Base-by-base conservation (phyloP, 164 flowering plant species). In the Chimonanthus praecox region DNA sequence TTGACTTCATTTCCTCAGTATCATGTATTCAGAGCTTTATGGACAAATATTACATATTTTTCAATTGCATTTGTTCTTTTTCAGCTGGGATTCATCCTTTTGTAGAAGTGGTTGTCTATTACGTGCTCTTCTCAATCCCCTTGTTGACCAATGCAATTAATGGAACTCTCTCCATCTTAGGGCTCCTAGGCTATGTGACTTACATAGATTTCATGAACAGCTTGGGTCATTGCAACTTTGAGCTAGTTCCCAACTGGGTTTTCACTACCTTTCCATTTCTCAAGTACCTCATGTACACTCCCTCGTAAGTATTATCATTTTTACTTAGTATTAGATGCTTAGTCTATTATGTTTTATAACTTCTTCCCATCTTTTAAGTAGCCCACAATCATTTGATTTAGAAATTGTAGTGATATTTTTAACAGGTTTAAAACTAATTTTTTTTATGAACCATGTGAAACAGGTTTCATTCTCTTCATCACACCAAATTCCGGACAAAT, bases 31-130 rank as follows among this genome's bases (percentile, higher is more conserved):
- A 11, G 3, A 54, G 4, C n/a, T 2, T 2, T 54, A 10, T 54
- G 2, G 9, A 54, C 11, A 54, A 2, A 13, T 10, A 54, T 54
- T 3, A 54, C 11, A 54, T 10, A 10, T 54, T 54, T 3, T 9
- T 54, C 60, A 10, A 11, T 2, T 13, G 60, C 33, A 33, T 54
- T 54, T 13, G 60, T 50, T 70, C 6, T 11, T 7, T 44, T 73
- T 49, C 89, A 88, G 91, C 91, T 76, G 89, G 83, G 50, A 77
- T 80, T 64, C 91, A 88, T 76, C 91, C 91, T 20, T 88, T 88
- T 72, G 87, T 79, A 45, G 91, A 88, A 67, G 83, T 81, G 64
- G 20, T 85, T 4, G 64, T 74, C 2, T 88, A 88, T 71, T 69
- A 71, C 33, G 0, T 54, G 0, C 78, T 88, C 11, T 88, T 86